Evolutionary conservation across 441 rosid species (phyloP).

Genomic region (Iberis amara): DNA sequence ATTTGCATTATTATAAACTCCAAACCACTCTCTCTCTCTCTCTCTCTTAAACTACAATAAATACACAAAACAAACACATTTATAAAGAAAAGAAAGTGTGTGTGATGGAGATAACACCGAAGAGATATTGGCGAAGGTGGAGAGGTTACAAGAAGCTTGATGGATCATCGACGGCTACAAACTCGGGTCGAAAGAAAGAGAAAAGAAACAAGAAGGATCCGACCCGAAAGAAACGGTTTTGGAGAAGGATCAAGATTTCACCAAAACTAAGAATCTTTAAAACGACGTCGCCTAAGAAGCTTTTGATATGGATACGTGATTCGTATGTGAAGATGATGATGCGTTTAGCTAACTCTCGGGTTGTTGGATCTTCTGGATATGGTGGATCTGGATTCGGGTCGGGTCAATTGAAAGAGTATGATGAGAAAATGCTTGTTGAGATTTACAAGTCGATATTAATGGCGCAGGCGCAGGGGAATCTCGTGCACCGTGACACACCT

Average conservation of each 20-base stretch:
- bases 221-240: conserved; percentile 34
- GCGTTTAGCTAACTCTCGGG: conserved; percentile 48
- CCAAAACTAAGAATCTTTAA: conserved; percentile 42
- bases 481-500: conserved; percentile 37
- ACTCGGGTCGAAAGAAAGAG: conserved; percentile 20
- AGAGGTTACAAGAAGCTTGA: conserved; percentile 56
- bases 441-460: conserved; percentile 56
- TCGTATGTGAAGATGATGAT: conserved; percentile 83
- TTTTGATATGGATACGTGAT: conserved; percentile 66
- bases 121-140: conserved; percentile 45
- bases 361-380: conserved; percentile 32
- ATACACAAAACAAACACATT: background rate
- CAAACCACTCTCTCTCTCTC: conserved; percentile 1
- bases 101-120: conserved; percentile 38
- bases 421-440: conserved; percentile 66
- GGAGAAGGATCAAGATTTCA: conserved; percentile 57
- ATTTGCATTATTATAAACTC: conserved; percentile 14
- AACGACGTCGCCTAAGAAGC: conserved; percentile 48
- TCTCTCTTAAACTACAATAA: conserved; percentile 1
- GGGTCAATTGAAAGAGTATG: conserved; percentile 58
- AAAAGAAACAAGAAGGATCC: conserved; percentile 32
- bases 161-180: conserved; percentile 25
- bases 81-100: background rate
- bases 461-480: conserved; percentile 45
- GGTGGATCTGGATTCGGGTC: conserved; percentile 34